Evolutionary conservation across 2,329 filamentous ascomycete genomes (phyloP), one percentile per base, ranked within the genome.

Genomic region (Paramyrothecium sp.): DNA sequence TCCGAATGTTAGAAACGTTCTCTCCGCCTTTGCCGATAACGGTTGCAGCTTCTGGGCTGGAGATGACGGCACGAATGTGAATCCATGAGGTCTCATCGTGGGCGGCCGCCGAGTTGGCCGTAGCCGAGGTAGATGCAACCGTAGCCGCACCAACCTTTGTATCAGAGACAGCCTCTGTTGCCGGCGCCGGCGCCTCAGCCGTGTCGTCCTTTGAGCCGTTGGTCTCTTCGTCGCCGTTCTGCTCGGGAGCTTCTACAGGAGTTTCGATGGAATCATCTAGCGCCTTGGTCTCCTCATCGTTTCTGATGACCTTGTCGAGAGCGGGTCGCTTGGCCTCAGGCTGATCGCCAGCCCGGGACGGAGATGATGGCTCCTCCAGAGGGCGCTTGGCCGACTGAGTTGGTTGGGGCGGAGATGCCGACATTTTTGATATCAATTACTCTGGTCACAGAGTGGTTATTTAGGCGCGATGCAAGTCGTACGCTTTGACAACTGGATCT

Each of bases 21-120:
- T 99, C 95, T 72, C 95, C 95, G 62, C 93, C 94, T 79, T 99
- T 99, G 71, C 95, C 95, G 75, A 99, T 99, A 64, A 97, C 92
- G 52, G 95, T 99, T 44, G 95, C 95, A 65, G 95, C 95, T 76
- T 99, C 95, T 50, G 92, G 92, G 75, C 94, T 99, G 54, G 94
- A 96, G 68, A 99, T 99, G 68, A 97, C 93, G 56, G 95, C 92
- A 65, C 95, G 90, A 67, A 99, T 91, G 73, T 99, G 95, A 65
- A 99, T 93, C 94, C 95, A 99, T 51, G 89, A 89, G 51, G 90
- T 92, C 80, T 99, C 95, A 70, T 99, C 95, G 67, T 95, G 89
- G 51, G 87, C 76, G 51, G 78, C 78, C 70, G 79, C 82, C 60
- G 81, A 75, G 73, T 79, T 75, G 69, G 69, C 67, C 7, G 71